Conservation (phyloP, 495 filamentous ascomycete genomes). For the Daldinia grandis region DNA sequence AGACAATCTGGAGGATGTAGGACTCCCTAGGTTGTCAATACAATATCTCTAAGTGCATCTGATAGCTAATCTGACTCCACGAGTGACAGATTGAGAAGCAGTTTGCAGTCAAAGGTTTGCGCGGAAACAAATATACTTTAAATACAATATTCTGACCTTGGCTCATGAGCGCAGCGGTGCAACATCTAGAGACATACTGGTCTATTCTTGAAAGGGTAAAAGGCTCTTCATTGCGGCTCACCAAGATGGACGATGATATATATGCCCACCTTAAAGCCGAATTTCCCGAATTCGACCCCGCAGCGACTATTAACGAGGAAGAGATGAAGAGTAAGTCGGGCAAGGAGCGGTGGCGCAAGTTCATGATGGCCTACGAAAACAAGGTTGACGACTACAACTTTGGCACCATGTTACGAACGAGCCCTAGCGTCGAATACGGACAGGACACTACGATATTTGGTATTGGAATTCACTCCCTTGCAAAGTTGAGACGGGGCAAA, state of each 20-base stretch:
- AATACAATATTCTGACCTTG: conserved; percentile 1
- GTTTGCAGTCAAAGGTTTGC: conserved; percentile 92
- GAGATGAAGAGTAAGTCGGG: conserved; percentile 97
- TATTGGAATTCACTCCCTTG: conserved; percentile 44
- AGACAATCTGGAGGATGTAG: conserved; percentile 60
- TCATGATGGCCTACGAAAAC: conserved; percentile 93
- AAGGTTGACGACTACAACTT: conserved; percentile 96
- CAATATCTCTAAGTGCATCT: background rate
- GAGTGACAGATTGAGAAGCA: conserved; percentile 91
- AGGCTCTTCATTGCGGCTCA: conserved; percentile 86
- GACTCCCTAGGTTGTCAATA: background rate
- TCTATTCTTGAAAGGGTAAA: conserved; percentile 87
- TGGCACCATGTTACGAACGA: conserved; percentile 86
- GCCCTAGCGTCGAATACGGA: conserved; percentile 83
- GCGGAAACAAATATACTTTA: background rate
- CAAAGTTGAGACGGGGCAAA: background rate
- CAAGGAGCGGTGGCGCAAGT: conserved; percentile 95
- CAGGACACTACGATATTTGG: conserved; percentile 93
- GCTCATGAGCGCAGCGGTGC: conserved; percentile 67
- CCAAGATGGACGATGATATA: conserved; percentile 94
- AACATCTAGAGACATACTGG: conserved; percentile 98
- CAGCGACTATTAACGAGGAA: conserved; percentile 82
- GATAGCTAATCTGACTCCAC: background rate
- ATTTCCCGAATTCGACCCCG: conserved; percentile 92
- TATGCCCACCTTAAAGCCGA: conserved; percentile 82